Evolutionary conservation across 192 early-diverging fungal species (phyloP), one percentile per base, ranked within the genome.

Genomic region (Coemansia sp.): DNA sequence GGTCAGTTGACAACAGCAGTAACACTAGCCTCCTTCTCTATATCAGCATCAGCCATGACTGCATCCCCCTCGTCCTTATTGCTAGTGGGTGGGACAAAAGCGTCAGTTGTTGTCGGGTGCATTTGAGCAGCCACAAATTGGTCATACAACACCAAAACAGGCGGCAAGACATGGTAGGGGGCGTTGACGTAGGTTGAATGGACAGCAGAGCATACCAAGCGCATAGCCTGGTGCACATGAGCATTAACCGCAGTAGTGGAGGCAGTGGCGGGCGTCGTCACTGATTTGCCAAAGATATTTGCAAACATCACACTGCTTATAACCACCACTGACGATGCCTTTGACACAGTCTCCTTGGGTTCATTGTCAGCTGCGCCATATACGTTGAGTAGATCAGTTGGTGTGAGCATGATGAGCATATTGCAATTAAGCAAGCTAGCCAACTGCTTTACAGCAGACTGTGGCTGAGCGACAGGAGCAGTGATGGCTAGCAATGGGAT

Each of bases 161-260:
- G 79, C 17, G 87, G 85, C 74, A 87, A 72, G 8, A 86, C 81
- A 46, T 88, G 87, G 40, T 81, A 70, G 24, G 87, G 85, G 24
- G 85, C 85, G 34, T 77, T 79, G 44, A 69, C 62, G 44, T 81
- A 81, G 1, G 79, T 45, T 2, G 60, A 83, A 68, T 70, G 82
- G 53, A 75, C 85, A 31, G 71, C 78, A 57, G 74, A 68, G 29
- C 78, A 62, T 48, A 72, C 79, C 68, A 84, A 70, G 36, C 83
- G 80, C 84, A 73, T 81, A 62, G 71, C 72, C 42, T 64, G 40
- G 17, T 45, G 71, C 66, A 54, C 76, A 19, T 70, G 62, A 41
- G 34, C 40, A 29, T 64, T 33, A 21, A 62, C 64, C 62, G 40
- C 27, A 17, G 67, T 34, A 40, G 31, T 62, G 6, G 42, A 17